These are phyloP conservation scores for Colletotrichum higginsianum DNA, from an alignment of 2,329 filamentous ascomycete species.

Conservation along the genomic window DNA sequence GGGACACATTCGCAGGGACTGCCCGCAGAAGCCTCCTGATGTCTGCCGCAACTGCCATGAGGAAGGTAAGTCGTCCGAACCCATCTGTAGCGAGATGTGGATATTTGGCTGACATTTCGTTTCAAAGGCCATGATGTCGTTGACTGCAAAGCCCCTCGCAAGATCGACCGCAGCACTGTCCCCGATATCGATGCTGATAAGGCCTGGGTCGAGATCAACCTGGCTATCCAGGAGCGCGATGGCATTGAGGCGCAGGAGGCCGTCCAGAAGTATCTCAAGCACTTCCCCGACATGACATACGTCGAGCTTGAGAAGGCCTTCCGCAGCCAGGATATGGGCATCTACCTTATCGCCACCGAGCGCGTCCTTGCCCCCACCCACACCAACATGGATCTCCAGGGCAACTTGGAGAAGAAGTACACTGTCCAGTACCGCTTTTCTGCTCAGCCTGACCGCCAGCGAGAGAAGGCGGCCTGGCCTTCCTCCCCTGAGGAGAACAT, in stretches of 20 bases:
- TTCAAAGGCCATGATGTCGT: conserved; percentile 66
- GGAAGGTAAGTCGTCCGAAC: conserved; percentile 61
- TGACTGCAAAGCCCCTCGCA: conserved; percentile 73
- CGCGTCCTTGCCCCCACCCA: conserved; percentile 69
- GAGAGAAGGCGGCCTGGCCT: conserved; percentile 74
- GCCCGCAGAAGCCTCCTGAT: conserved; percentile 70
- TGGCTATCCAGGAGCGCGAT: conserved; percentile 68
- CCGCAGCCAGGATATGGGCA: conserved; percentile 65
- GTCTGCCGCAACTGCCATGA: conserved; percentile 75
- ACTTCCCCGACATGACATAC: conserved; percentile 71
- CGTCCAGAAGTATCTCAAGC: conserved; percentile 73
- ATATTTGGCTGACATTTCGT: conserved; percentile 7
- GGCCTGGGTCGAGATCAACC: conserved; percentile 71
- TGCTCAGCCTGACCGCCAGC: conserved; percentile 69
- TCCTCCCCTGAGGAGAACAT: conserved; percentile 71
- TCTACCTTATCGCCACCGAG: conserved; percentile 76
- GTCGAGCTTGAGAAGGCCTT: conserved; percentile 73
- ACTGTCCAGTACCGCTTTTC: conserved; percentile 75
- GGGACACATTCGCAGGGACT: conserved; percentile 73
- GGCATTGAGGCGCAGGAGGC: conserved; percentile 75
- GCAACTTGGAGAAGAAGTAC: conserved; percentile 76
- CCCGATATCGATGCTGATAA: conserved; percentile 65
- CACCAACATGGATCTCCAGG: conserved; percentile 81
- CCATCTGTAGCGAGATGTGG: not conserved
- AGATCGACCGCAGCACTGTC: conserved; percentile 68